A percentile compares a stretch with the other conserved stretches of the same genome.
phyloP scores from a whole-genome alignment of 2,329 filamentous ascomycete genomes.

The Massarina eburnea region DNA sequence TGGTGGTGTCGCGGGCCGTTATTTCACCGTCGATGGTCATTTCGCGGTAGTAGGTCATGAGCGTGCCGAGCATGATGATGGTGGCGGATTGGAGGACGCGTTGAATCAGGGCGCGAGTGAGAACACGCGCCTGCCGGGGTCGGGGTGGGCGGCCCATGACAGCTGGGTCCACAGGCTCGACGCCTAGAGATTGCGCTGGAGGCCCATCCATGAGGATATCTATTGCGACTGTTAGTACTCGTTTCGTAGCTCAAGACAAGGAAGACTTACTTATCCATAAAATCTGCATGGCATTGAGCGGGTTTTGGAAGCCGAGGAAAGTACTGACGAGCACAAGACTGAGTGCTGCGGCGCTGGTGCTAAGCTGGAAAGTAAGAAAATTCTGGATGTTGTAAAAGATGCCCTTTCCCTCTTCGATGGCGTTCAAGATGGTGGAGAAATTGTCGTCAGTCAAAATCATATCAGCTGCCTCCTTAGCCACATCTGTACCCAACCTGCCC shows the following conservation, averaged over 20 bases:
- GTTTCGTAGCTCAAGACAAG: neutral
- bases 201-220: conserved; percentile 99
- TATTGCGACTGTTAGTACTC: conserved; percentile 44
- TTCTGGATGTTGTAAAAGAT: conserved; percentile 99
- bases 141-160: conserved; percentile 92
- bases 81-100: conserved; percentile 84
- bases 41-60: conserved; percentile 87
- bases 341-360: conserved; percentile 91
- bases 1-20: conserved; percentile 92
- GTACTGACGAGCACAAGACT: conserved; percentile 91
- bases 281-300: conserved; percentile 98
- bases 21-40: conserved; percentile 83
- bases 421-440: conserved; percentile 87
- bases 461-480: conserved; percentile 93
- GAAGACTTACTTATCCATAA: conserved; percentile 90
- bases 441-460: conserved; percentile 92
- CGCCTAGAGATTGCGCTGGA: conserved; percentile 92
- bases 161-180: conserved; percentile 90
- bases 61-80: conserved; percentile 90
- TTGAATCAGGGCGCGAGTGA: conserved; percentile 79
- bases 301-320: conserved; percentile 89
- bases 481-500: conserved; percentile 92
- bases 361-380: conserved; percentile 97
- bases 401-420: conserved; percentile 97
- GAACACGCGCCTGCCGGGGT: conserved; percentile 81